These are phyloP conservation scores for Chlorella sp. DNA, from an alignment of 139 green algal genomes.

Conservation along the genomic window DNA sequence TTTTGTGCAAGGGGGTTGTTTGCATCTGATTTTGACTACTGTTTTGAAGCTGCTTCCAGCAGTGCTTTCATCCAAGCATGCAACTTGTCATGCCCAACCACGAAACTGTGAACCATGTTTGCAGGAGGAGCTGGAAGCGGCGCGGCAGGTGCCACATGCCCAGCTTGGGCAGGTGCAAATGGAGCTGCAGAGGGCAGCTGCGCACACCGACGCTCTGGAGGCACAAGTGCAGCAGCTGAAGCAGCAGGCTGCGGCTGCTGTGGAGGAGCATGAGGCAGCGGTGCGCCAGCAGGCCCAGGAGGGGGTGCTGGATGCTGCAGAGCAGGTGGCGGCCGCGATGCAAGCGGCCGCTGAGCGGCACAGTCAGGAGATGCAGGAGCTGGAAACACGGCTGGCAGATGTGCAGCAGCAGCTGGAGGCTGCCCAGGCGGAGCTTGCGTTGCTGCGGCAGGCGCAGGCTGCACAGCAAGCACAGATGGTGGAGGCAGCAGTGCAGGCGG, in stretches of 20 bases:
- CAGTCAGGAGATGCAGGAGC: background rate
- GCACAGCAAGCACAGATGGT: background rate
- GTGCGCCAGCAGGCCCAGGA: constrained; percentile 3
- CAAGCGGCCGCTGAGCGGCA: background rate
- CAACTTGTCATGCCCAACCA: no score
- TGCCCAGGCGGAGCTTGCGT: background rate
- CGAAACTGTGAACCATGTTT: no score
- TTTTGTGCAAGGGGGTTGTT: no score
- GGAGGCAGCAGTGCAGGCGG: background rate
- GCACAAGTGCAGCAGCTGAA: constrained; percentile 7
- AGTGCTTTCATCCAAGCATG: no score
- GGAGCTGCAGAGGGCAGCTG: background rate
- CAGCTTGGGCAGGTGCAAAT: background rate
- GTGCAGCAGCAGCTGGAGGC: constrained; percentile 14
- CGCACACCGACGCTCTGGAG: constrained; percentile 8
- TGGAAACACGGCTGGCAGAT: constrained; percentile 3
- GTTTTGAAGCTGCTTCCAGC: no score
- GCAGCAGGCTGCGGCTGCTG: background rate
- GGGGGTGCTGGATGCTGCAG: background rate
- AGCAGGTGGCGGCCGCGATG: background rate
- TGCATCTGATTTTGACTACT: no score
- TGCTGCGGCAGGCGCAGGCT: constrained; percentile 12
- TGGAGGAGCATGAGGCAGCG: constrained; percentile 1
- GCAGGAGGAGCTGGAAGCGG: constrained; percentile 21
- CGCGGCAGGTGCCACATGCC: background rate